These are phyloP conservation scores for Drechslerella dactyloides DNA, from an alignment of 2,329 filamentous ascomycete genomes.

Conservation along the genomic window DNA sequence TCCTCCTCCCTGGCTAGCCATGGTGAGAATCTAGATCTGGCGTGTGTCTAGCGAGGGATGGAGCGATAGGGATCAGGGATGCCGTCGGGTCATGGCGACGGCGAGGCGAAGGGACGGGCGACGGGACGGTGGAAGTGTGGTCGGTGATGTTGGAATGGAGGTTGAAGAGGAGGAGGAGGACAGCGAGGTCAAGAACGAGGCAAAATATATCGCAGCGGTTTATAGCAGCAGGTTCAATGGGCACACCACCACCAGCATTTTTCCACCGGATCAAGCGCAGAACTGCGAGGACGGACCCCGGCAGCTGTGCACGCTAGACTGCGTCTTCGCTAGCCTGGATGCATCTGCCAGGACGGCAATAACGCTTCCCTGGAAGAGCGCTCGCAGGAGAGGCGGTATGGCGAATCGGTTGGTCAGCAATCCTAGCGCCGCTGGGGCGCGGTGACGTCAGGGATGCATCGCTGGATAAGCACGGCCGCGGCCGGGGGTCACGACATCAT, in stretches of 20 bases:
- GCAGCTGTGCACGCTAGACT: background rate
- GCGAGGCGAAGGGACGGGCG: background rate
- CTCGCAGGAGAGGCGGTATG: background rate
- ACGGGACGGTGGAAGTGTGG: background rate
- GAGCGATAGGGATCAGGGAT: slow-evolving; percentile 1
- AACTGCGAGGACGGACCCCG: background rate
- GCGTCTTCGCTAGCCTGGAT: background rate
- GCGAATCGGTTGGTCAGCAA: slow-evolving; percentile 20
- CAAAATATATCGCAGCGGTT: background rate
- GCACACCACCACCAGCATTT: background rate
- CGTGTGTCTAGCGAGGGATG: background rate
- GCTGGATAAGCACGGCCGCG: background rate
- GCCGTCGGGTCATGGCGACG: background rate
- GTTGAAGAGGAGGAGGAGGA: background rate
- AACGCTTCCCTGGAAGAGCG: background rate
- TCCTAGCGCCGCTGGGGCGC: background rate
- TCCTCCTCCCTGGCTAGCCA: slow-evolving; percentile 33
- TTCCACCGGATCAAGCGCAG: background rate
- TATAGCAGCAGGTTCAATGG: background rate
- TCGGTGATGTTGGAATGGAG: background rate
- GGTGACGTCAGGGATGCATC: slow-evolving; percentile 22
- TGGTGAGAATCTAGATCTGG: background rate
- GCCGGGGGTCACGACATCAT: background rate
- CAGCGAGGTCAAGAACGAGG: background rate
- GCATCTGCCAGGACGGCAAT: slow-evolving; percentile 5